Evolutionary conservation across 2,329 filamentous ascomycete species (phyloP), one percentile per base, ranked within the genome.

Genomic region (Atkinsonella hypoxylon): DNA sequence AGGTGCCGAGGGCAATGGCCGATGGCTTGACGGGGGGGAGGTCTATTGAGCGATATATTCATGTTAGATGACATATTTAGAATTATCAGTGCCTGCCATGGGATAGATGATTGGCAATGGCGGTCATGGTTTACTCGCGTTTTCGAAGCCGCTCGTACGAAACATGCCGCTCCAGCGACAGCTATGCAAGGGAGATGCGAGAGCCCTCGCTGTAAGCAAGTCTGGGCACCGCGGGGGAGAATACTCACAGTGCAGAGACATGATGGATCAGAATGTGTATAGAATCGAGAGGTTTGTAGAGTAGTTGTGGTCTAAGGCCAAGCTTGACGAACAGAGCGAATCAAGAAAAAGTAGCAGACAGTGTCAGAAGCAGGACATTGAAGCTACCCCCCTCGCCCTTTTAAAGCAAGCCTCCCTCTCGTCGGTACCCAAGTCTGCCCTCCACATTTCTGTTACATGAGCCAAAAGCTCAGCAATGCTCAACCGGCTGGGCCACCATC

Each of bases 1-100:
- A 74, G 56, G 90, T 93, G 73, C 93, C 93, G 64, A 97, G 82
- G 65, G 91, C 93, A 66, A 98, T 95, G 64, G 93, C 91, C 66
- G 90, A 96, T 61, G 93, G 93, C 85, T 96, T 97, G 66, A 98
- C 93, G 60, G 90, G 67, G 57, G 78, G 78, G 34, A 82, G 74
- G 64, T 81, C 77, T 80, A 53, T 34, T 17, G n/a, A 9, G 10
- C 31, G 17, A 31, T 17, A 47, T 45, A 26, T 43, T 49, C 10
- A 39, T 40, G 50, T 44, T 38, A 51, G 20, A 43, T 26, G 26
- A 26, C 26, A 26, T 26, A 7, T 8, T 26, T 26, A 7, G 26
- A 26, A 26, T 26, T 26, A 5, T 7, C 26, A 26, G 26, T 26
- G 26, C 26, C 26, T 18, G 26, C 38, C n/a, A 17, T 26, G 6